Conservation (phyloP, 163 green algal species). For the Trebouxiophyceae sp. region DNA sequence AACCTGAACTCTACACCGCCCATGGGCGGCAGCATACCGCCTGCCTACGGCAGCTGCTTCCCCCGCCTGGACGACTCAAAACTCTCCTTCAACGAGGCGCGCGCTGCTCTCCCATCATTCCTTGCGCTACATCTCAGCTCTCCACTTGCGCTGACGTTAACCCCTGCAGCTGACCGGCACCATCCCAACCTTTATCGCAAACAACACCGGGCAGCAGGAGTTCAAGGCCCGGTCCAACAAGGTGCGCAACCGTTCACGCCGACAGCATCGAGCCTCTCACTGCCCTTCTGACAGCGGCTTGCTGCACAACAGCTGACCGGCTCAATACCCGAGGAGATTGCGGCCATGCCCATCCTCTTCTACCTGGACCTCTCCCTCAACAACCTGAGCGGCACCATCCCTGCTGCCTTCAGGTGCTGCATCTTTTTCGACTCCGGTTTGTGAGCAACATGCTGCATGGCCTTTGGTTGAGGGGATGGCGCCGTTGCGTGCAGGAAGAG, state of each 20-base stretch:
- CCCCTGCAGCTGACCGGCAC: conserved; percentile 3
- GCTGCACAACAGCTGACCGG: conserved; percentile 13
- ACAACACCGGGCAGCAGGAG: neutral
- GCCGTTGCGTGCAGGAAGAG: neutral
- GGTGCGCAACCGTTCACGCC: neutral
- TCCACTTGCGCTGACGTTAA: neutral
- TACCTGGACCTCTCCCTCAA: conserved; percentile 27
- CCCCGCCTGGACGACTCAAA: neutral
- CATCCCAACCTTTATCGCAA: conserved; percentile 12
- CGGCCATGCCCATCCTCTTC: conserved; percentile 7
- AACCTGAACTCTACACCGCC: neutral
- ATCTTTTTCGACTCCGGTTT: no score
- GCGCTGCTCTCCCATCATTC: neutral
- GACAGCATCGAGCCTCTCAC: neutral
- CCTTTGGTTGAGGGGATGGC: neutral
- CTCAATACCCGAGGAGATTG: conserved; percentile 17
- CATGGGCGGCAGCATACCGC: neutral
- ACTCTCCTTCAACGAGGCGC: neutral
- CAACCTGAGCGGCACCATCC: conserved; percentile 10
- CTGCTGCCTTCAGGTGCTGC: no score
- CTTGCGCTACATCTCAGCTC: neutral
- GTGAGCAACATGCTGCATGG: no score
- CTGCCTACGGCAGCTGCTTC: neutral
- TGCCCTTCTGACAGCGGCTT: neutral
- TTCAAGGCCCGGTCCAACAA: neutral